Base-by-base conservation (phyloP, 371 early-diverging fungal species). In the Saksenaea vasiformis region DNA sequence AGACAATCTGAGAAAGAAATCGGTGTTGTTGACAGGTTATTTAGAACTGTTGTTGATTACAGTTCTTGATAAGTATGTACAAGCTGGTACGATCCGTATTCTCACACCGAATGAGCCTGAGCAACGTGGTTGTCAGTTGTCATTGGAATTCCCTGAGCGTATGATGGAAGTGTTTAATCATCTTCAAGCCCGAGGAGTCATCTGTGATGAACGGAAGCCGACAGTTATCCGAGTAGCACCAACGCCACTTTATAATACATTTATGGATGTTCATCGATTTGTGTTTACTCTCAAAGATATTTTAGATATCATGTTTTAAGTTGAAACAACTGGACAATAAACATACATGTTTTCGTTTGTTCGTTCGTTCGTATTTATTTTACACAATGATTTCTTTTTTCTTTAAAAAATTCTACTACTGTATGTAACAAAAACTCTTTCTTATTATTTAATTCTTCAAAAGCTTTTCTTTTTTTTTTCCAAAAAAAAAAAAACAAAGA, bases 141-240 rank as follows among this genome's bases (percentile, higher is more conserved):
- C 95, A 19, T 60, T 95, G 60, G 78, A 89, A 28, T 87, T 90
- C 58, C 78, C 85, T 39, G 75, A 67, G 1, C 82, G 85, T 65
- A 85, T 87, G 84, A 75, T 82, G 56, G 79, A 83, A 13, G 84
- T 90, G 8, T 86, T 87, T 77, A 72, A 76, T 1, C 76, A 68
- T 0, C 74, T 97, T 58, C 80, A 84, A 55, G 69, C 72, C 1
- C 77, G 76, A 3, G 98, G 94, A 3, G 87, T 96, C 1, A 83
- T 97, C 43, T 87, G 89, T 28, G 98, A 98, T 69, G 93, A 95
- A 65, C 84, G 98, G 43, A 88, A 91, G 69, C 98, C 98, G 0
- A 90, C 96, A 71, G 93, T 93, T 37, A 95, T 98, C 65, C 86
- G 98, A 41, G 78, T 98, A 28, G 93, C 95, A 8, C 98, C 98